phyloP scores from a whole-genome alignment of 2,329 filamentous ascomycete genomes.

The Botrytis fragariae region DNA sequence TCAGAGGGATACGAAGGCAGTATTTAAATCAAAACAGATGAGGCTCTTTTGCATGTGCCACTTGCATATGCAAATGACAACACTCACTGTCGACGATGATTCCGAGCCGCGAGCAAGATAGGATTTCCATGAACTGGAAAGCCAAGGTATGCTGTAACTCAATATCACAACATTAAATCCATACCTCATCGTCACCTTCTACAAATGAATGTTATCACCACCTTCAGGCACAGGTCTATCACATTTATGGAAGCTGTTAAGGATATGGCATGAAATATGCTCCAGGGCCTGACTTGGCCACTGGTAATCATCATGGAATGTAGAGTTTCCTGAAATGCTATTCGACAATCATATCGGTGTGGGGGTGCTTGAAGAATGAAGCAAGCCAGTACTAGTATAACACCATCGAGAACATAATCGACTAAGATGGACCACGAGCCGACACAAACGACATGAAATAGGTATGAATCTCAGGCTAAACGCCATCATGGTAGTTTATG shows the following conservation, averaged over 20 bases:
- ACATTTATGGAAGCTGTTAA: conserved; percentile 18
- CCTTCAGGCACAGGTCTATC: background rate
- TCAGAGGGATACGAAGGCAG: background rate
- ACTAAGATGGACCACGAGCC: background rate
- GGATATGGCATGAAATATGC: background rate
- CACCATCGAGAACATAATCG: background rate
- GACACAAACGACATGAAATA: background rate
- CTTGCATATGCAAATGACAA: background rate
- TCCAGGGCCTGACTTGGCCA: conserved; percentile 1
- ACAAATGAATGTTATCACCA: background rate
- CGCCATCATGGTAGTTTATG: background rate
- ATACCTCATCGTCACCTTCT: conserved; percentile 13
- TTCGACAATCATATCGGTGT: conserved; percentile 7
- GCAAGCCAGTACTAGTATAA: background rate
- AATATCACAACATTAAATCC: background rate
- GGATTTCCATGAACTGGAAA: background rate
- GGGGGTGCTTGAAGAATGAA: conserved; percentile 3
- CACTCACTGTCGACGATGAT: background rate
- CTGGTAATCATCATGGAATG: background rate
- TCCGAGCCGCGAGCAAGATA: background rate
- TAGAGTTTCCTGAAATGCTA: background rate
- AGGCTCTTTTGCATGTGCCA: background rate
- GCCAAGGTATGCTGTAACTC: conserved; percentile 1
- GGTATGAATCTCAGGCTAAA: conserved; percentile 19
- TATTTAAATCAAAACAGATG: background rate